These are phyloP conservation scores for Geosmithia putterillii DNA, from an alignment of 2,329 filamentous ascomycete genomes.

Conservation along the genomic window DNA sequence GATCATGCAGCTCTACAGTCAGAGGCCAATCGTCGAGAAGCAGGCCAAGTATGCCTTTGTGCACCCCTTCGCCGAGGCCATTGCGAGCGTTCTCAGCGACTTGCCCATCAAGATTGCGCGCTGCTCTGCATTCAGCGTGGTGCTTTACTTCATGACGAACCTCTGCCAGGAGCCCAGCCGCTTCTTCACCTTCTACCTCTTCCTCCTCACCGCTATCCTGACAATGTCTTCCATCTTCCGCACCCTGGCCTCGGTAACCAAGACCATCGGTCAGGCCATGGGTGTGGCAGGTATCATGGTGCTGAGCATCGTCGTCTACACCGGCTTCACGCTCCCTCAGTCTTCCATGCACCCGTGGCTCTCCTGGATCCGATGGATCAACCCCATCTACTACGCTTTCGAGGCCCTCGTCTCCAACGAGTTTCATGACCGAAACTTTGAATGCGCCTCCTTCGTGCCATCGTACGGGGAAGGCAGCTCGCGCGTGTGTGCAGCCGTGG, in stretches of 20 bases:
- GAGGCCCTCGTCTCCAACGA: slow-evolving; percentile 57
- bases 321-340: slow-evolving; percentile 33
- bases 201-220: slow-evolving; percentile 22
- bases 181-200: slow-evolving; percentile 32
- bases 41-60: slow-evolving; percentile 20
- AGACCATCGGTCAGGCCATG: slow-evolving; percentile 37
- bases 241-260: slow-evolving; percentile 25
- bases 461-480: too few relatives aligned
- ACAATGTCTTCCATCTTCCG: too few relatives aligned
- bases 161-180: slow-evolving; percentile 27
- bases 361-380: slow-evolving; percentile 58
- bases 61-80: slow-evolving; percentile 16
- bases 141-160: slow-evolving; percentile 35
- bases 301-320: slow-evolving; percentile 23
- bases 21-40: slow-evolving; percentile 21
- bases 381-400: slow-evolving; percentile 54
- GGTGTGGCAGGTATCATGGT: slow-evolving; percentile 25
- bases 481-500: slow-evolving; percentile 30
- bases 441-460: slow-evolving; percentile 12
- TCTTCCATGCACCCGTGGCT: slow-evolving; percentile 43
- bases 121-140: slow-evolving; percentile 26
- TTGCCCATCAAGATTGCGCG: slow-evolving; percentile 25
- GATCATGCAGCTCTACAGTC: too few relatives aligned
- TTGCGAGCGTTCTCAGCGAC: slow-evolving; percentile 21
- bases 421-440: slow-evolving; percentile 27